phyloP scores from a whole-genome alignment of 2,329 filamentous ascomycete species.

The Tolypocladium guangdongense region DNA sequence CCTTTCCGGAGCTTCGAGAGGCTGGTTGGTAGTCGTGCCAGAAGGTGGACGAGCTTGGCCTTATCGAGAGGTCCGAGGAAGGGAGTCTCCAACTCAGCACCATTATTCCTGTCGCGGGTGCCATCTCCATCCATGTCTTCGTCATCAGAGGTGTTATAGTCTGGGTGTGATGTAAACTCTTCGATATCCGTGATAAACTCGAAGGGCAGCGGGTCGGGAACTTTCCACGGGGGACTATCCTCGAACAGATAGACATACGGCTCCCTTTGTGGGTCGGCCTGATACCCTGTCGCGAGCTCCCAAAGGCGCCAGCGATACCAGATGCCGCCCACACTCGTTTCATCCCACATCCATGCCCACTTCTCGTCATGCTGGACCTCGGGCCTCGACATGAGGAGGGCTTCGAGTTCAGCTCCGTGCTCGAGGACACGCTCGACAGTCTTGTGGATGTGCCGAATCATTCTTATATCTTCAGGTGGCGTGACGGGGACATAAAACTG shows the following conservation, averaged over 20 bases:
- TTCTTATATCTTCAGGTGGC: conserved; percentile 66
- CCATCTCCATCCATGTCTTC: conserved; percentile 57
- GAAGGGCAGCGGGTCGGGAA: conserved; percentile 66
- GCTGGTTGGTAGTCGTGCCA: conserved; percentile 70
- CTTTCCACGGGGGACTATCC: conserved; percentile 64
- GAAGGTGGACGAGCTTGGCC: conserved; percentile 70
- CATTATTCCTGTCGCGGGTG: conserved; percentile 31
- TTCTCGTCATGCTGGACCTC: conserved; percentile 79
- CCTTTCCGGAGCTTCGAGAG: conserved; percentile 68
- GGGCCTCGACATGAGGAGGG: conserved; percentile 75
- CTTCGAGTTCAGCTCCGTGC: conserved; percentile 81
- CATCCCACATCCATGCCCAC: conserved; percentile 92
- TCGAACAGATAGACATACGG: conserved; percentile 63
- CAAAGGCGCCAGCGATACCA: conserved; percentile 93
- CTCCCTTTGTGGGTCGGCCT: conserved; percentile 31
- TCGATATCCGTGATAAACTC: conserved; percentile 69
- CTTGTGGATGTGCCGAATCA: conserved; percentile 76
- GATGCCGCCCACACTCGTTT: conserved; percentile 64
- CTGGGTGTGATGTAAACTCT: conserved; percentile 71
- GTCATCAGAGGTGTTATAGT: conserved; percentile 80
- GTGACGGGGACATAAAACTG: conserved; percentile 61
- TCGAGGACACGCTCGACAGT: conserved; percentile 70
- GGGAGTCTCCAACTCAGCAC: conserved; percentile 37
- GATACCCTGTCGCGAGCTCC: conserved; percentile 65
- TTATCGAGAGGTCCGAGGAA: conserved; percentile 78